Evolutionary conservation across 768 basidiomycete species (phyloP).

Genomic region (Boletellus ananas): DNA sequence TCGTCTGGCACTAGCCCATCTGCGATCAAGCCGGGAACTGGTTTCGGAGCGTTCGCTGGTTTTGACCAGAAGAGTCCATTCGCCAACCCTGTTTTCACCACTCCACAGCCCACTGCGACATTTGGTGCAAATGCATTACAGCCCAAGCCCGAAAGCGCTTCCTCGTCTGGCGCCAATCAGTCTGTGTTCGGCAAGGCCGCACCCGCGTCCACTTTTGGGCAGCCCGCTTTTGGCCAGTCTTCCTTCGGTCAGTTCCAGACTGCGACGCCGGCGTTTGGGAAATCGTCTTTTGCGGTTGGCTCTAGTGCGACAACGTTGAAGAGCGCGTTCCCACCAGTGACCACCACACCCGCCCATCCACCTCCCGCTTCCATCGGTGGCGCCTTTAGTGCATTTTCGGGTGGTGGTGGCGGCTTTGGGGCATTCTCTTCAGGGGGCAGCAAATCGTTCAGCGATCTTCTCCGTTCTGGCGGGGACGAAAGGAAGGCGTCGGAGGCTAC

Average conservation of each 20-base stretch:
- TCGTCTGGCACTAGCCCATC: no score
- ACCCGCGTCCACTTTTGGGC: constrained; percentile 33
- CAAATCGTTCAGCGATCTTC: constrained; percentile 60
- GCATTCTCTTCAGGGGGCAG: constrained; percentile 45
- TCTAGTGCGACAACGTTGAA: constrained; percentile 27
- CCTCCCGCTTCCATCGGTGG: constrained; percentile 13
- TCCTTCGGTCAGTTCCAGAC: constrained; percentile 23
- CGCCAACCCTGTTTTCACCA: no score
- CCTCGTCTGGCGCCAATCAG: constrained; percentile 32
- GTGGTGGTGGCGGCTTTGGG: constrained; percentile 43
- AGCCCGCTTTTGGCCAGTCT: constrained; percentile 13
- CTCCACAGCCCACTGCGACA: constrained; percentile 1
- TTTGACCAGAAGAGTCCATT: no score
- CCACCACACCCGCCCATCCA: constrained; percentile 6
- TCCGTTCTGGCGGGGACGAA: constrained; percentile 34
- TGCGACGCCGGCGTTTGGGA: constrained; percentile 19
- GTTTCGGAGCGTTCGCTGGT: no score
- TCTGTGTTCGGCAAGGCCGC: constrained; percentile 31
- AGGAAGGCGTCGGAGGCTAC: background rate
- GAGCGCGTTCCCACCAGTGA: constrained; percentile 15
- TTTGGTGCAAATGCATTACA: constrained; percentile 18
- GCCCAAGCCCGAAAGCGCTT: constrained; percentile 10
- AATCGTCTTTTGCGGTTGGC: constrained; percentile 37
- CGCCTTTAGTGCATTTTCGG: constrained; percentile 29
- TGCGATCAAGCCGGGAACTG: no score